Conservation (phyloP, 306 rosid species). For the Corylus americana region DNA sequence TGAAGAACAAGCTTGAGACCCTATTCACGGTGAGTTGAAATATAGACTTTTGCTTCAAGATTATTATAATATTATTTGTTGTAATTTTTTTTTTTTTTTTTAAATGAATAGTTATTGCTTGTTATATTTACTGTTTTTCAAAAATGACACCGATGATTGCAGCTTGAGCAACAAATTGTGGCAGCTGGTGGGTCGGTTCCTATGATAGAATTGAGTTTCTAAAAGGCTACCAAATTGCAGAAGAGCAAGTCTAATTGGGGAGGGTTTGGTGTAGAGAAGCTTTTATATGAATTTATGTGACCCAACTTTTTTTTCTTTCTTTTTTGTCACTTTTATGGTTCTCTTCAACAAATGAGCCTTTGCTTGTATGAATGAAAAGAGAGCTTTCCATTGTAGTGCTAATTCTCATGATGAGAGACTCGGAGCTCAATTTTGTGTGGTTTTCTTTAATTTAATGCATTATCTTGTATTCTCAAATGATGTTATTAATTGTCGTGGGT, state of each 20-base stretch:
- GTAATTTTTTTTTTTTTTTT: conserved; percentile 9
- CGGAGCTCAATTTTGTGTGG: neutral
- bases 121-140: neutral
- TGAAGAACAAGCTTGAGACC: conserved; percentile 84
- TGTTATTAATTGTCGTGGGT: neutral
- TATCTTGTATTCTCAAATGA: neutral
- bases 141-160: conserved; percentile 36
- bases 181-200: conserved; percentile 97
- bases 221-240: conserved; percentile 25
- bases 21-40: conserved; percentile 65
- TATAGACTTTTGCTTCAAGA: neutral
- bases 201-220: conserved; percentile 52
- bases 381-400: conserved; percentile 30
- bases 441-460: neutral
- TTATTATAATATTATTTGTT: neutral
- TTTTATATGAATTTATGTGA: conserved; percentile 33
- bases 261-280: conserved; percentile 48
- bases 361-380: conserved; percentile 51
- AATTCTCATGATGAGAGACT: neutral
- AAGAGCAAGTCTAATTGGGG: conserved; percentile 20
- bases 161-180: conserved; percentile 91
- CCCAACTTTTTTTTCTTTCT: conserved; percentile 15
- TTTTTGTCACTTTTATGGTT: conserved; percentile 29
- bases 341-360: conserved; percentile 38
- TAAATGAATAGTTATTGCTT: neutral